Conservation (phyloP, 768 basidiomycete genomes). For the Tricholoma terreum region DNA sequence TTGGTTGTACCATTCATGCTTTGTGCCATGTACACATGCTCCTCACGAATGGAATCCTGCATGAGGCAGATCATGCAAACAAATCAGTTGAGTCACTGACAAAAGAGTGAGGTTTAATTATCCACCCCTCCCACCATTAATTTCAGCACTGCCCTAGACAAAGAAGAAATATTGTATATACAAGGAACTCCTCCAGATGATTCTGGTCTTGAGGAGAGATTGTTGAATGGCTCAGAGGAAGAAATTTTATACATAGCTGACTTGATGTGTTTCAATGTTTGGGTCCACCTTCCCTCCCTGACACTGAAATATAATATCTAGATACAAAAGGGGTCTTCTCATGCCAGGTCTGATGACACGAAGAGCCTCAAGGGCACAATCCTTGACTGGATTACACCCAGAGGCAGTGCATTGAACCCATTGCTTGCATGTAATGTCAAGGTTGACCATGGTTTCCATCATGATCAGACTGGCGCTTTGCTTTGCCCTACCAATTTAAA, state of each 20-base stretch:
- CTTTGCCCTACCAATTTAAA: no score
- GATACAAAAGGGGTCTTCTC: no score
- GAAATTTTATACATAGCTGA: constrained; percentile 16
- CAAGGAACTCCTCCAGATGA: neutral
- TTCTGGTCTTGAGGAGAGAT: constrained; percentile 5
- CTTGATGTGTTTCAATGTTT: constrained; percentile 7
- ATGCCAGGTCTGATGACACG: no score
- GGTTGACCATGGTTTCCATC: constrained; percentile 9
- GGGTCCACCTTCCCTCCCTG: neutral
- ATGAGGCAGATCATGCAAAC: constrained; percentile 7
- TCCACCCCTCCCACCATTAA: neutral
- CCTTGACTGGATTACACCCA: no score
- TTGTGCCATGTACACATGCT: no score
- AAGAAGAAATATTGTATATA: constrained; percentile 10
- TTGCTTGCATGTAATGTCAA: no score
- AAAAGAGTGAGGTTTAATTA: neutral
- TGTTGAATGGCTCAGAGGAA: no score
- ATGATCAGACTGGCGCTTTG: constrained; percentile 14
- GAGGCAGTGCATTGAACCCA: no score
- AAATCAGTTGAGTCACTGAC: neutral
- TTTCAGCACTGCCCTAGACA: constrained; percentile 1
- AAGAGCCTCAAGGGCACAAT: no score
- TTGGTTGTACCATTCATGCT: no score
- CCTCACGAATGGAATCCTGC: constrained; percentile 16
- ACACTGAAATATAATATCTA: no score